Base-by-base conservation (phyloP, 2,329 filamentous ascomycete species). In the Pyrenochaeta sp. region DNA sequence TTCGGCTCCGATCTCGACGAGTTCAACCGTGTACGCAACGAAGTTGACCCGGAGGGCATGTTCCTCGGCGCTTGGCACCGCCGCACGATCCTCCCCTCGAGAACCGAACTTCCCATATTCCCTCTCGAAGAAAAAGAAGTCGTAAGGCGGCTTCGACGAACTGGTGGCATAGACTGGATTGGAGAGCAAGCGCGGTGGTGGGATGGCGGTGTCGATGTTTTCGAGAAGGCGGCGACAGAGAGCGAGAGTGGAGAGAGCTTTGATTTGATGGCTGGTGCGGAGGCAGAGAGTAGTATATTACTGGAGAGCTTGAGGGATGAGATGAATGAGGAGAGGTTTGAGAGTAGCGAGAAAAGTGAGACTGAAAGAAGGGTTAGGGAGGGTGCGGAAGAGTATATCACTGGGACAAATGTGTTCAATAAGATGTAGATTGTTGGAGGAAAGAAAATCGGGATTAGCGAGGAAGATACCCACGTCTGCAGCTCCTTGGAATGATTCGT, bases 41-140 rank as follows among this genome's bases (percentile, higher is more conserved):
- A 87, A 51, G 88, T 86, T 34, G 92, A 97, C 72, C 90, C 90
- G 0, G 87, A 93, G 59, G 92, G 92, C 55, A 90, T 96, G 85
- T 97, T 97, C 78, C 83, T 94, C 13, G 94, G 94, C 2, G 89
- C 93, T 48, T 99, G 94, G 94, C 92, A 97, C 77, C 84, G 90
- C 28, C 85, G 90, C 50, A 76, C 72, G 1, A 64, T 80, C n/a
- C 65, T 78, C 1, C 76, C 76, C 0, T 54, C 70, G 3, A 69
- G 67, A 32, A 57, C 62, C 1, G 68, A 76, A 25, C 46, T 73
- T 7, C 71, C 75, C 8, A 42, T 71, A 0, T 71, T 77, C 24
- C 66, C 79, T 2, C 66, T 77, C 5, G 77, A 82, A 58, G 81
- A 82, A 54, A 78, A 81, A 27, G 74, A 81, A 53, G 67, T 82